phyloP scores from a whole-genome alignment of 202 grass and related monocot species.

The Sporobolus alterniflorus region DNA sequence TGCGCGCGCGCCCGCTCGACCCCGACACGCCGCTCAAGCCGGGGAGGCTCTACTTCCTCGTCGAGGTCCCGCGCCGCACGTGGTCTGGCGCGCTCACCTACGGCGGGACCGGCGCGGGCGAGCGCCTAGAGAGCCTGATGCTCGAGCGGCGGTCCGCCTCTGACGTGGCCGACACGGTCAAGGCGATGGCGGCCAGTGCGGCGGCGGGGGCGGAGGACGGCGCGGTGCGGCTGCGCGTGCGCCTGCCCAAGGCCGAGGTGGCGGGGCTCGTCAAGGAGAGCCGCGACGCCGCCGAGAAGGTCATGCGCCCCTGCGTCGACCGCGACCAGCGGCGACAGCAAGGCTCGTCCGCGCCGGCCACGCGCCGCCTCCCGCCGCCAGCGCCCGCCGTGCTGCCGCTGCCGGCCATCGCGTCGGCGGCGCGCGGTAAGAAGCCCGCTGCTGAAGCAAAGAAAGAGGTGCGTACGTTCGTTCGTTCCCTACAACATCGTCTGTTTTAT shows the following conservation, averaged over 20 bases:
- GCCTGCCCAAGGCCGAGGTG: conserved; percentile 74
- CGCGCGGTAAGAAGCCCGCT: neutral
- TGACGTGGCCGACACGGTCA: conserved; percentile 27
- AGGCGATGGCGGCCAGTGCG: neutral
- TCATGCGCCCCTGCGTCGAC: conserved; percentile 67
- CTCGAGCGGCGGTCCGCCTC: conserved; percentile 64
- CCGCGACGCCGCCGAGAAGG: conserved; percentile 65
- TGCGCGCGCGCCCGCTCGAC: conserved; percentile 60
- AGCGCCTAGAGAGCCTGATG: conserved; percentile 74
- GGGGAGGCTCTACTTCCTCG: conserved; percentile 83
- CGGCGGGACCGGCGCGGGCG: conserved; percentile 42
- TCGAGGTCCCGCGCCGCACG: conserved; percentile 39
- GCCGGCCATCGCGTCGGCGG: conserved; percentile 11
- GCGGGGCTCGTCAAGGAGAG: conserved; percentile 68
- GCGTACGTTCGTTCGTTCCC: neutral
- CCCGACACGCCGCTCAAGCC: conserved; percentile 65
- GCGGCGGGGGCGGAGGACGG: too few relatives aligned
- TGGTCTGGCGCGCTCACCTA: conserved; percentile 70
- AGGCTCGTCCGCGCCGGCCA: conserved; percentile 11
- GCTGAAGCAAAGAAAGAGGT: conserved; percentile 75
- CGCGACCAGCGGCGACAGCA: conserved; percentile 28
- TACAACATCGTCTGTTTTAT: too few relatives aligned
- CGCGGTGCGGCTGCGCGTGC: conserved; percentile 53
- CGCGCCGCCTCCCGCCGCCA: neutral
- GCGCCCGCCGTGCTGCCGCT: neutral